A percentile compares a stretch with the other conserved stretches of the same genome.
Conservation (phyloP, 768 basidiomycete genomes). For the Fomitopsis serialis region DNA sequence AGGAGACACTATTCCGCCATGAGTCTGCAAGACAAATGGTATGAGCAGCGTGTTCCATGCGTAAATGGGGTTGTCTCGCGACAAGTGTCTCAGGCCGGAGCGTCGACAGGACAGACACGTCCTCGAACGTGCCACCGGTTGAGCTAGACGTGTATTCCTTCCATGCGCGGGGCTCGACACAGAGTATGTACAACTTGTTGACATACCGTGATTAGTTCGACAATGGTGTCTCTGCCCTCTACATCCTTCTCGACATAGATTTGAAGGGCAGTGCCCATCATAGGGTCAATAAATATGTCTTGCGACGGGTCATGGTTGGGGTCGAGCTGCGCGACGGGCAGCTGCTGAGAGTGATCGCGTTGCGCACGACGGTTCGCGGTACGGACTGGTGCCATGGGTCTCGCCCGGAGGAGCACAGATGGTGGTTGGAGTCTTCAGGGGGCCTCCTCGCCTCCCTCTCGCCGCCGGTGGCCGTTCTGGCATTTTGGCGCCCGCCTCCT, state of each 20-base stretch:
- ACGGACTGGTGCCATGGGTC: slow-evolving; percentile 85
- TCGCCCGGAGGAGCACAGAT: slow-evolving; percentile 19
- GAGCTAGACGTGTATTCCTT: neutral
- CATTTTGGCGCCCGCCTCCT: neutral
- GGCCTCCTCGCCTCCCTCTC: slow-evolving; percentile 8
- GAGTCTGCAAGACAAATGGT: slow-evolving; percentile 42
- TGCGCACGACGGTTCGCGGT: slow-evolving; percentile 49
- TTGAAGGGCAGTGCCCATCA: slow-evolving; percentile 69
- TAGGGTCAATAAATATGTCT: slow-evolving; percentile 74
- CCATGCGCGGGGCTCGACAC: neutral
- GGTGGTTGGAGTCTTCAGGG: slow-evolving; percentile 16
- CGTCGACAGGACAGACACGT: too few species aligned
- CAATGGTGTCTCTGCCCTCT: slow-evolving; percentile 57
- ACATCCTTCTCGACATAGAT: slow-evolving; percentile 83
- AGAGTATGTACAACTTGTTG: neutral
- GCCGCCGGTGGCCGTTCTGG: neutral
- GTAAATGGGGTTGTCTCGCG: too few species aligned
- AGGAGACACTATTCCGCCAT: slow-evolving; percentile 69
- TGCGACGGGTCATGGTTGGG: slow-evolving; percentile 23
- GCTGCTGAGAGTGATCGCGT: slow-evolving; percentile 30
- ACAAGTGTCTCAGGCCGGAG: too few species aligned
- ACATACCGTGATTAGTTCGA: slow-evolving; percentile 64
- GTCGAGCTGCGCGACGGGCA: slow-evolving; percentile 14
- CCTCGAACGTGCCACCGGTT: too few species aligned
- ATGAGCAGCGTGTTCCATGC: neutral